Evolutionary conservation across 495 filamentous ascomycete species (phyloP).

Genomic region (Talaromyces borbonicus): DNA sequence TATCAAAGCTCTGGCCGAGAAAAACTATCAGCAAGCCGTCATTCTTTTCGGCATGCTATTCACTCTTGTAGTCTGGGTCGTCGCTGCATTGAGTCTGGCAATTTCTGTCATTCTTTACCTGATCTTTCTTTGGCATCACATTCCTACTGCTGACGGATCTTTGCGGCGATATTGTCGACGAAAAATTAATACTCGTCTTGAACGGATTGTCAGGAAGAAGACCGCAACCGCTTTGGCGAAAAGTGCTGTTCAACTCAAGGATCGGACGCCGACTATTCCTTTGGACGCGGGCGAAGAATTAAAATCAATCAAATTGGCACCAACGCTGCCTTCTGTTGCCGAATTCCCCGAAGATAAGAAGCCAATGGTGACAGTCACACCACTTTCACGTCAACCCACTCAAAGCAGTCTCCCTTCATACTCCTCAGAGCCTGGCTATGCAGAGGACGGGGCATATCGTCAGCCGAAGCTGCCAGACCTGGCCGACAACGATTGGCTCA

Average conservation of each 20-base stretch:
- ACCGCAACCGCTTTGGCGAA: conserved; percentile 78
- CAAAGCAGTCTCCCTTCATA: conserved; percentile 56
- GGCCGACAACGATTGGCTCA: conserved; percentile 21
- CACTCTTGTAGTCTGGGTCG: conserved; percentile 80
- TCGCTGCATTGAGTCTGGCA: conserved; percentile 65
- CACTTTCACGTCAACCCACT: conserved; percentile 55
- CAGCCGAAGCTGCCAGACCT: conserved; percentile 37
- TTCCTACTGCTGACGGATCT: conserved; percentile 66
- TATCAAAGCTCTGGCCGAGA: conserved; percentile 53
- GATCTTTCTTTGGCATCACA: conserved; percentile 81
- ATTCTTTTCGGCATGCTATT: conserved; percentile 85
- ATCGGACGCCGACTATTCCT: conserved; percentile 41
- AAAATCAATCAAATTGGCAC: conserved; percentile 42
- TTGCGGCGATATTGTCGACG: conserved; percentile 77
- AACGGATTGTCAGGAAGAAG: conserved; percentile 68
- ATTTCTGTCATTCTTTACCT: conserved; percentile 69
- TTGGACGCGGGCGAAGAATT: conserved; percentile 43
- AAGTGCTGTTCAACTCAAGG: conserved; percentile 48
- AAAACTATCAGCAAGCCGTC: conserved; percentile 66
- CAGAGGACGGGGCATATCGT: conserved; percentile 13
- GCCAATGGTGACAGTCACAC: conserved; percentile 40
- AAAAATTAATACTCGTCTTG: conserved; percentile 75
- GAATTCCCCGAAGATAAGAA: conserved; percentile 43
- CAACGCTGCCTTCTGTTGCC: conserved; percentile 57
- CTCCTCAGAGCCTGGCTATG: conserved; percentile 43